Evolutionary conservation across 352 stramenopile genomes (phyloP), one percentile per base, ranked within the genome.

Genomic region (Achlya hypogyna): DNA sequence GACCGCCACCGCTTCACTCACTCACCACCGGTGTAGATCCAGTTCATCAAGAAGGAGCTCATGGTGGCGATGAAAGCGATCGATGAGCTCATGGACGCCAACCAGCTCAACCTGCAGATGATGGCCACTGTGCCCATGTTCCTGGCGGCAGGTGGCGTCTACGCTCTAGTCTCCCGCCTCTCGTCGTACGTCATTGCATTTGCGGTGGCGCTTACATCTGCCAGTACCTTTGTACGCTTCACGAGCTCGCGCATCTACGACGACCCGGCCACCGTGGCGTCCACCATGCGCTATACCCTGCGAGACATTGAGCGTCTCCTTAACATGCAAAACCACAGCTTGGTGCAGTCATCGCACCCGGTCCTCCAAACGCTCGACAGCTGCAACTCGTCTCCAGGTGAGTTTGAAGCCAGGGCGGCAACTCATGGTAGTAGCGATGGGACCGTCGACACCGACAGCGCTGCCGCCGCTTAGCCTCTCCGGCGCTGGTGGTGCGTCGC

Each of bases 11-110:
- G 12, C 20, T 49, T 5, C 25, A 27, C 14, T 53, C 0, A 35
- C 3, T 52, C 20, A 22, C 42, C 6, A 35, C 25, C 34, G 18
- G 3, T 47, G n/a, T 66, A 58, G 43, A 81, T 93, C 35, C 84
- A 93, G 71, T 93, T 93, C 62, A 93, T 93, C 54, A 93, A 93
- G 71, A 93, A 93, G 59, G 84, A 93, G 69, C 72, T 93, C 27
- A 91, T 93, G 82, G 82, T 91, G 23, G 84, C 84, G 20, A 93
- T 93, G 84, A 82, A 84, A 25, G 84, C 84, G 20, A 91, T 93
- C 68, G 84, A 93, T 53, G 82, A 91, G 67, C 74, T 93, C 63
- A 93, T 93, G 84, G 81, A 91, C 70, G 82, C 84, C 27, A 93
- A 93, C 64, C 84, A 93, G 68, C 79, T 93, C 42, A 93, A 91